Percentiles rank a stretch among this genome's conserved stretches.
These are phyloP conservation scores for Oemleria cerasiformis DNA, from an alignment of 306 rosid genomes.

Conservation along the genomic window DNA sequence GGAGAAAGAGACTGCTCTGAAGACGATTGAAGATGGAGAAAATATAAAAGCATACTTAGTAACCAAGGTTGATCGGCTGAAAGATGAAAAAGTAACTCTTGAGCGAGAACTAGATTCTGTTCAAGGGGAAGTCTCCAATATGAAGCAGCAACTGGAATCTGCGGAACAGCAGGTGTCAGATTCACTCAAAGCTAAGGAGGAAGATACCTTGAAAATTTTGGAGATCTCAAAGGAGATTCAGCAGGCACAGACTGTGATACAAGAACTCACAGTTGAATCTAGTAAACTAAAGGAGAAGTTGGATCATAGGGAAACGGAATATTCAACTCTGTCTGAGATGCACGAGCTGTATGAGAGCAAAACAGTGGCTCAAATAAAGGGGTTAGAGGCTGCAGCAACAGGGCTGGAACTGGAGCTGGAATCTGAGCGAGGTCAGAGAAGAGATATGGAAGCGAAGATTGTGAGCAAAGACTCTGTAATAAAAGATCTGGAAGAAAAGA, in stretches of 20 bases:
- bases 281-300: constrained; percentile 47
- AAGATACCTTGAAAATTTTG: constrained; percentile 53
- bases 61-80: constrained; percentile 45
- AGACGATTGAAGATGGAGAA: constrained; percentile 58
- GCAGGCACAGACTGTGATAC: constrained; percentile 40
- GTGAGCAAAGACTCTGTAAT: constrained; percentile 45
- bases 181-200: constrained; percentile 44
- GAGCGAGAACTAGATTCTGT: constrained; percentile 54
- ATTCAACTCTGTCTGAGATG: constrained; percentile 48
- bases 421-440: constrained; percentile 43
- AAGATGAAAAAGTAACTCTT: constrained; percentile 47
- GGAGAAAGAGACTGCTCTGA: constrained; percentile 32
- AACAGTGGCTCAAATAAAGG: constrained; percentile 43
- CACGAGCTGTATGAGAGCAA: constrained; percentile 50
- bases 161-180: constrained; percentile 46
- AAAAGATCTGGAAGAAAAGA: constrained; percentile 42
- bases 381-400: constrained; percentile 38
- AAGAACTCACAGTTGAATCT: constrained; percentile 48
- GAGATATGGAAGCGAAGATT: constrained; percentile 43
- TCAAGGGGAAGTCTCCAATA: constrained; percentile 37
- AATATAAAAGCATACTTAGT: constrained; percentile 41
- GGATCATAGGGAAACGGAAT: constrained; percentile 46
- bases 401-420: constrained; percentile 45
- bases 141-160: constrained; percentile 56
- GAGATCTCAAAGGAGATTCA: constrained; percentile 51